phyloP scores from a whole-genome alignment of 1,284 basidiomycete species.

The Apiotrichum gracile region DNA sequence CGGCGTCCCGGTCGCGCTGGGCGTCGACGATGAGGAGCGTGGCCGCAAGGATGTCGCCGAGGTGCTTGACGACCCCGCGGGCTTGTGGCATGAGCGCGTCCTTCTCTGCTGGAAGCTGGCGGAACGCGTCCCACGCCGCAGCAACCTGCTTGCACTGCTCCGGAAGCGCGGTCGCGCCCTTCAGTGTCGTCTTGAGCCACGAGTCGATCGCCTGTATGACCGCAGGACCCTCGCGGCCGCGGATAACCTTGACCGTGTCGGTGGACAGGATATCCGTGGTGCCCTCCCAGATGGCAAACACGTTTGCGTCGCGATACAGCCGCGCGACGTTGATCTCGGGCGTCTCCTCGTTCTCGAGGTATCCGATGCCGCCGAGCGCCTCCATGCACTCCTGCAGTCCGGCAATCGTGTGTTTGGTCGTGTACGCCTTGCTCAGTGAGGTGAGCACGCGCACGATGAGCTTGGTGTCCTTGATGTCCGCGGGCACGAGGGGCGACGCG shows the following conservation, averaged over 20 bases:
- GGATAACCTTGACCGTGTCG: constrained; percentile 18
- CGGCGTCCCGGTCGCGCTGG: constrained; percentile 7
- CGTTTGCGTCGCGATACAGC: constrained; percentile 59
- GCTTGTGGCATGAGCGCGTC: constrained; percentile 10
- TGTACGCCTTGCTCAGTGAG: constrained; percentile 65
- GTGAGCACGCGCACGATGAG: constrained; percentile 61
- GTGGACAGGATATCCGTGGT: constrained; percentile 44
- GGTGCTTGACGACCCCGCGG: constrained; percentile 3
- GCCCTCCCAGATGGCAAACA: constrained; percentile 79
- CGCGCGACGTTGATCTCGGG: constrained; percentile 35
- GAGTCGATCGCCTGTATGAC: not conserved
- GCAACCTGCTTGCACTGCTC: not conserved
- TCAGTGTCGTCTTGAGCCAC: constrained; percentile 5
- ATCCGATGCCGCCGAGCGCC: constrained; percentile 58
- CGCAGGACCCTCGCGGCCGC: not conserved
- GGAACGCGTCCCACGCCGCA: not conserved
- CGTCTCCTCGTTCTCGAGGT: constrained; percentile 72
- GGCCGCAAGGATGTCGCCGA: constrained; percentile 12
- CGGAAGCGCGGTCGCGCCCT: not conserved
- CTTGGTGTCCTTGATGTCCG: constrained; percentile 42
- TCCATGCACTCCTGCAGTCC: constrained; percentile 81
- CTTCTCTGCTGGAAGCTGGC: not conserved
- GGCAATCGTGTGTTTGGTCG: constrained; percentile 59
- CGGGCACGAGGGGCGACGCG: constrained; percentile 9
- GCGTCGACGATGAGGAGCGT: constrained; percentile 14